Evolutionary conservation across 768 basidiomycete genomes (phyloP).

Genomic region (Boletellus ananas): DNA sequence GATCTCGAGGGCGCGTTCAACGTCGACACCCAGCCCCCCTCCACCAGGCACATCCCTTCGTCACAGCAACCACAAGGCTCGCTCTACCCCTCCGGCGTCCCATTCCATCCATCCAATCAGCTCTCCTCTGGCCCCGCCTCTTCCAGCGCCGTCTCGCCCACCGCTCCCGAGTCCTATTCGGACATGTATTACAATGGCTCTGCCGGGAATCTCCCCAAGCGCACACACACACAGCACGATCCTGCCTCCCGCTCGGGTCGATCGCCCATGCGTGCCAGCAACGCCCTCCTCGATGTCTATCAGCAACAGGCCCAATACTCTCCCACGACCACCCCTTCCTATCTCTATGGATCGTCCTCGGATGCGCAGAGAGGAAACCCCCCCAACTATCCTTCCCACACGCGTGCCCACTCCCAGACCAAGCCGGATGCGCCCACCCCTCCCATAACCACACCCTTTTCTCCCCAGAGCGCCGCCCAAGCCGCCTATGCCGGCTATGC

Average conservation of each 20-base stretch:
- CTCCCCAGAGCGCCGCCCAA: constrained; percentile 46
- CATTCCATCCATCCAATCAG: constrained; percentile 46
- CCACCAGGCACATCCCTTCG: constrained; percentile 22
- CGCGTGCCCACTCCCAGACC: constrained; percentile 53
- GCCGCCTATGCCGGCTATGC: constrained; percentile 48
- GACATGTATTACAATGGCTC: constrained; percentile 63
- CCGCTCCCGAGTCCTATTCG: constrained; percentile 42
- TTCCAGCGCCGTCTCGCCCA: constrained; percentile 35
- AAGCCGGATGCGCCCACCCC: constrained; percentile 52
- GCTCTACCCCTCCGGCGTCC: constrained; percentile 56
- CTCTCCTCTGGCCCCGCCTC: constrained; percentile 20
- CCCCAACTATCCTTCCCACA: constrained; percentile 51
- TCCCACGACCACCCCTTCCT: constrained; percentile 48
- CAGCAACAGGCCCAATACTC: constrained; percentile 63
- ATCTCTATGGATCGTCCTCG: constrained; percentile 36
- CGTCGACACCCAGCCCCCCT: constrained; percentile 28
- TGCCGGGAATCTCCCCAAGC: constrained; percentile 48
- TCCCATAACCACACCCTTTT: constrained; percentile 47
- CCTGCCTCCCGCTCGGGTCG: constrained; percentile 47
- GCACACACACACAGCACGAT: constrained; percentile 53
- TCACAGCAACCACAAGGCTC: constrained; percentile 42
- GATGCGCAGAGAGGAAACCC: constrained; percentile 40
- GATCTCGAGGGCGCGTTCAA: constrained; percentile 57
- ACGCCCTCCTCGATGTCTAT: constrained; percentile 65
- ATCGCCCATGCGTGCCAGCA: constrained; percentile 60